These are phyloP conservation scores for Lasiosphaeriaceae sp. DNA, from an alignment of 495 filamentous ascomycete species.

Conservation along the genomic window DNA sequence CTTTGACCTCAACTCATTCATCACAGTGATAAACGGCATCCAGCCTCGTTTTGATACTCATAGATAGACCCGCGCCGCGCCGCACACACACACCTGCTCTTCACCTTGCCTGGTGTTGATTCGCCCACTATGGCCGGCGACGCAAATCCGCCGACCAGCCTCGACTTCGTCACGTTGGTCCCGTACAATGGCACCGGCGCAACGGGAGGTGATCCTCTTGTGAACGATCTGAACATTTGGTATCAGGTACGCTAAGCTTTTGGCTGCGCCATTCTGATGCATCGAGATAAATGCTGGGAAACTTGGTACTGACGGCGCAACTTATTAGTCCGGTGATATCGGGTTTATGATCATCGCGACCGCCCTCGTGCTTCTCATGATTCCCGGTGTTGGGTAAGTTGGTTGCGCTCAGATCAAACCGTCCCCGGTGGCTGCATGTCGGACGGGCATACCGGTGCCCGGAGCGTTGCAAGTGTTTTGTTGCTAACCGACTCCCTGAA, in stretches of 20 bases:
- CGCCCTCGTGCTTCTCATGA: slow-evolving; percentile 92
- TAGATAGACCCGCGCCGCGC: too few species aligned
- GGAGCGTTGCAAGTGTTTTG: slow-evolving; percentile 14
- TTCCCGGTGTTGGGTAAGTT: slow-evolving; percentile 76
- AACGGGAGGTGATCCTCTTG: slow-evolving; percentile 71
- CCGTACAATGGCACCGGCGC: slow-evolving; percentile 65
- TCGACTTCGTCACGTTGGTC: slow-evolving; percentile 47
- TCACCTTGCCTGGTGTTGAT: not conserved
- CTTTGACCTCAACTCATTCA: too few species aligned
- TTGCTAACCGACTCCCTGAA: not conserved
- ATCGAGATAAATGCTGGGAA: not conserved
- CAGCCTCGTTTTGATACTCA: too few species aligned
- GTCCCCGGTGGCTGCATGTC: not conserved
- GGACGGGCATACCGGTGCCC: not conserved
- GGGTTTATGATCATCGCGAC: slow-evolving; percentile 85
- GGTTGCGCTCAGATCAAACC: not conserved
- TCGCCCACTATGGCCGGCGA: slow-evolving; percentile 28
- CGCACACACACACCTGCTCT: not conserved
- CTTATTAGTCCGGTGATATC: slow-evolving; percentile 73
- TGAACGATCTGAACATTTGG: slow-evolving; percentile 71
- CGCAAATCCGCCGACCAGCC: slow-evolving; percentile 31
- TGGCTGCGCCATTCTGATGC: not conserved
- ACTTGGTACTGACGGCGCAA: not conserved
- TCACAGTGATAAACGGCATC: too few species aligned
- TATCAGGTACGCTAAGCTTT: slow-evolving; percentile 61